Evolutionary conservation across 139 green algal species (phyloP).

Genomic region (Helicosporidium sp.): DNA sequence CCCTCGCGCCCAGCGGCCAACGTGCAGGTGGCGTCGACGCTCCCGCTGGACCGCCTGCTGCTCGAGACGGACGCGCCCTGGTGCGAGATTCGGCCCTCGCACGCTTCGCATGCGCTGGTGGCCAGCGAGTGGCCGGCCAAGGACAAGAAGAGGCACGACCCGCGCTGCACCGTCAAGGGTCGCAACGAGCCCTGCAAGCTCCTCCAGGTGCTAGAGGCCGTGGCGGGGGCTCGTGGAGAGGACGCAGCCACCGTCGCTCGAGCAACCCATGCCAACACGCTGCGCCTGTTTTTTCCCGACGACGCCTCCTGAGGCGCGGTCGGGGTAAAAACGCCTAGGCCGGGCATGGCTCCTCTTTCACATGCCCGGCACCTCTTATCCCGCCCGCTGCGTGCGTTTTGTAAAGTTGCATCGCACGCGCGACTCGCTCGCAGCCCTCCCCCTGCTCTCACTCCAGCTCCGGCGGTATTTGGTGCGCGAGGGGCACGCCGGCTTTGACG

Average conservation of each 20-base stretch:
- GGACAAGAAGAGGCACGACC: constrained; percentile 59
- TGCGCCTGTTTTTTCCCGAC: constrained; percentile 26
- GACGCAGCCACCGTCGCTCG: constrained; percentile 11
- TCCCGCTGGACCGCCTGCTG: constrained; percentile 56
- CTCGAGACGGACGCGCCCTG: constrained; percentile 76
- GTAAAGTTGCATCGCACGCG: background rate
- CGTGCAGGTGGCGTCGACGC: constrained; percentile 29
- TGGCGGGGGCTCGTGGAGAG: constrained; percentile 23
- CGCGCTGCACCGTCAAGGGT: constrained; percentile 46
- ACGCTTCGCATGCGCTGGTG: constrained; percentile 8
- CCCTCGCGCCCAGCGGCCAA: constrained; percentile 33
- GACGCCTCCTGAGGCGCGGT: background rate
- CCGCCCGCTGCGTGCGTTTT: background rate
- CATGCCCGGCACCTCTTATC: too few species aligned
- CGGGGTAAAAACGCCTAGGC: background rate
- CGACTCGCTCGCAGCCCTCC: background rate
- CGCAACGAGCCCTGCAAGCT: constrained; percentile 70
- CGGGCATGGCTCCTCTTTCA: background rate
- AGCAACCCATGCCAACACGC: constrained; percentile 20
- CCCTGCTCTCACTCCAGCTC: too few species aligned
- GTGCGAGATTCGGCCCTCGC: constrained; percentile 45
- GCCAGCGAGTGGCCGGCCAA: constrained; percentile 13
- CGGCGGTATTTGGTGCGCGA: too few species aligned
- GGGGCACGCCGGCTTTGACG: background rate
- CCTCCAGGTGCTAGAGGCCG: constrained; percentile 35